Conservation (phyloP, 139 green algal species). For the Ettlia oleoabundans region DNA sequence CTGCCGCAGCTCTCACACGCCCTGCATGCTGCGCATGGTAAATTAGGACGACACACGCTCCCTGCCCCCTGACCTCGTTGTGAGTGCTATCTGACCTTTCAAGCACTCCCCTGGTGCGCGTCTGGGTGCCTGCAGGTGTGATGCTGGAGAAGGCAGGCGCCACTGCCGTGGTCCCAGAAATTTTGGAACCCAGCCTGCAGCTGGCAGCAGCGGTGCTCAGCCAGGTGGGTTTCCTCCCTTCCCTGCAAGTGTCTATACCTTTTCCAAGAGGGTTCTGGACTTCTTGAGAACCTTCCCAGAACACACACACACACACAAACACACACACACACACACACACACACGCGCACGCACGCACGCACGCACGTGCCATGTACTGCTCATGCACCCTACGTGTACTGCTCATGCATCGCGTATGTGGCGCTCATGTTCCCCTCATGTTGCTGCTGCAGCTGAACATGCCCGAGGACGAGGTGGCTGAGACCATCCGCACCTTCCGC, state of each 20-base stretch:
- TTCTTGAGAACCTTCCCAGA: no score
- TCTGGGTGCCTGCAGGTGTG: constrained; percentile 50
- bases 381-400: no score
- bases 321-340: no score
- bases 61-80: no score
- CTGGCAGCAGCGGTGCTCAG: constrained; percentile 91
- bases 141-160: constrained; percentile 97
- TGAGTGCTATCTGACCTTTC: background rate
- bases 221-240: constrained; percentile 59
- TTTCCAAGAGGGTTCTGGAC: no score
- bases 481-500: constrained; percentile 76
- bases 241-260: background rate
- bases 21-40: no score
- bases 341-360: background rate
- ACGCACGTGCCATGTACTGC: no score
- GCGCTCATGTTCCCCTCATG: no score
- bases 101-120: background rate
- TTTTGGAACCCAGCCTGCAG: constrained; percentile 95
- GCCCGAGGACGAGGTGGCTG: constrained; percentile 78
- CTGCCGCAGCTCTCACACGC: no score
- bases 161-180: constrained; percentile 96
- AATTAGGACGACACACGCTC: no score
- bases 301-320: no score
- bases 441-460: constrained; percentile 45
- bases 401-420: no score